A percentile compares a stretch with the other conserved stretches of the same genome.
Conservation (phyloP, 208 protist genomes). For the Naegleria fowleri region DNA sequence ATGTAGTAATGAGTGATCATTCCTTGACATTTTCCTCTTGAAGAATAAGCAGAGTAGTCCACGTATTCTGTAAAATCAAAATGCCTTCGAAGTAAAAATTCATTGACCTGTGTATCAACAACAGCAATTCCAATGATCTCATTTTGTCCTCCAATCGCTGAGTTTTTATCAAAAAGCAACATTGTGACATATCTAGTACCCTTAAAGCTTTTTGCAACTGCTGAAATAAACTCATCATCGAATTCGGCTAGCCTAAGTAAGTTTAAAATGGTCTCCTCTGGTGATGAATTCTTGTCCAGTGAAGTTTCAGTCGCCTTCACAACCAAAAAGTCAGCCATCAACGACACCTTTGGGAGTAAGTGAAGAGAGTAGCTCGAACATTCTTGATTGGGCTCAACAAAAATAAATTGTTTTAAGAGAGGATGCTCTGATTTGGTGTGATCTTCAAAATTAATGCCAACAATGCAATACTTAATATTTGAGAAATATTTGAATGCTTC, state of each 20-base stretch:
- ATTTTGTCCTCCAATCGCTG: background rate
- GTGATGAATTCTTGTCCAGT: background rate
- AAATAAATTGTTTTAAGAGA: slow-evolving; percentile 8
- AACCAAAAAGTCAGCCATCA: background rate
- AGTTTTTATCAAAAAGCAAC: background rate
- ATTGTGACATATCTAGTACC: background rate
- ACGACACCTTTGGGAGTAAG: background rate
- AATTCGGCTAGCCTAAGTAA: background rate
- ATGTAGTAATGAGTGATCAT: background rate
- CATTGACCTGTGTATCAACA: background rate
- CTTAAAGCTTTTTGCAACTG: background rate
- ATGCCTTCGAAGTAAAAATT: background rate
- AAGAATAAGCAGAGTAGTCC: background rate
- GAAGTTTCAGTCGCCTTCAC: background rate
- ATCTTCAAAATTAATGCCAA: background rate
- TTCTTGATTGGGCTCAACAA: background rate
- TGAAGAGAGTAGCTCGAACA: background rate
- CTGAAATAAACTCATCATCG: background rate
- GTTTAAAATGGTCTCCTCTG: background rate
- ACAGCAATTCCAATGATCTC: background rate
- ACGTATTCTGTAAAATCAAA: slow-evolving; percentile 10
- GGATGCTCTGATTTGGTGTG: background rate
- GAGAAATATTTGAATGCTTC: background rate
- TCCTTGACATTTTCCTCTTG: background rate
- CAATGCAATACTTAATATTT: background rate